Percentiles rank a stretch among this genome's conserved stretches.
Conservation (phyloP, 441 rosid genomes). For the Brassica hybrid region DNA sequence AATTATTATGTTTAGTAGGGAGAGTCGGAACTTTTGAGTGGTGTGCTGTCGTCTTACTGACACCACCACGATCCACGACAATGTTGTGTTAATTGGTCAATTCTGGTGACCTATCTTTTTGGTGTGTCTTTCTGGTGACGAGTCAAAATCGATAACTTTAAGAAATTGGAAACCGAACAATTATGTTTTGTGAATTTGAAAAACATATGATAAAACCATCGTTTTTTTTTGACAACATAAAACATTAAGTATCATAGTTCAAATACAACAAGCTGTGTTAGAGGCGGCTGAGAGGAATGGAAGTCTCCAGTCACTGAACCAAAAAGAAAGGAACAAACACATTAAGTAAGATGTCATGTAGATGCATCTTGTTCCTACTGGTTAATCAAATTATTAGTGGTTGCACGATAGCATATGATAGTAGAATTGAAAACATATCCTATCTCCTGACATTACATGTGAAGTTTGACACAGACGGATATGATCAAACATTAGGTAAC, state of each 20-base stretch:
- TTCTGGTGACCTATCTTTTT: slow-evolving; percentile 20
- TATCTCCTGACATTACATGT: neutral
- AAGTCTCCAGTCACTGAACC: neutral
- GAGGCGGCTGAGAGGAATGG: neutral
- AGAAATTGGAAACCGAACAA: neutral
- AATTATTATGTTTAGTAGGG: slow-evolving; percentile 35
- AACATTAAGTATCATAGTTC: neutral
- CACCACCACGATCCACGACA: slow-evolving; percentile 39
- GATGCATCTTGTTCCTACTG: neutral
- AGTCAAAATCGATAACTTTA: slow-evolving; percentile 21
- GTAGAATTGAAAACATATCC: neutral
- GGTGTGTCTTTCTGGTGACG: slow-evolving; percentile 9
- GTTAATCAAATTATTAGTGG: neutral
- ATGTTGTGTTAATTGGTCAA: slow-evolving; percentile 33
- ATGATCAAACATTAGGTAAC: neutral
- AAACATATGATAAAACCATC: neutral
- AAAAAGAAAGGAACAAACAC: neutral
- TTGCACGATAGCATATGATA: neutral
- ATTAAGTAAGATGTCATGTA: neutral
- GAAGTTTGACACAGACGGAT: neutral
- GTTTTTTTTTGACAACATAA: neutral
- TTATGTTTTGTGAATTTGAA: neutral
- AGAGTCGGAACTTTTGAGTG: slow-evolving; percentile 22
- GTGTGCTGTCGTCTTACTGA: slow-evolving; percentile 43
- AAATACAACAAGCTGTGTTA: neutral